Base-by-base conservation (phyloP, 257 asterid species). In the Verbascum thapsus region DNA sequence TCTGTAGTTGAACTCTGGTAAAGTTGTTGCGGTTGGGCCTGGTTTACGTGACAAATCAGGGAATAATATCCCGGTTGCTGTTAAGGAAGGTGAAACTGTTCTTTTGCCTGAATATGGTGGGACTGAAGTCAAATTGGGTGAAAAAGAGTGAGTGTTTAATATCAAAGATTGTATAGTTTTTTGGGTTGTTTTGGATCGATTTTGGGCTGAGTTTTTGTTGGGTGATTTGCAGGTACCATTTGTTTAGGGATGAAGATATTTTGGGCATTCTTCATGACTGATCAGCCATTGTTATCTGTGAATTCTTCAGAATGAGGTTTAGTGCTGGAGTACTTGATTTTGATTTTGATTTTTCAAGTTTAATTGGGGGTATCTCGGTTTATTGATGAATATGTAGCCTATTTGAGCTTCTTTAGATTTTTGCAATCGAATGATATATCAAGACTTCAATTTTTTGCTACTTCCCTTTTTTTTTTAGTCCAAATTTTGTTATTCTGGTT, bases 101-200 rank as follows among this genome's bases (percentile, higher is more conserved):
- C 88, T 91, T 52, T 74, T 91, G 81, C 96, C 98, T 10, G 98
- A 91, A 7, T 91, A 88, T 15, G 96, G 98, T 13, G 98, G 98
- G 8, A 88, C 96, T 48, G 82, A 79, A 77, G 87, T 91, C 64
- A 86, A 88, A 72, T 69, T 91, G 79, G 95, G 82, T 11, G 98
- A 86, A 20, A 91, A 91, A 75, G 96, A 91, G 98, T 91, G 45
- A 76, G 98, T 61, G 20, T 26, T n/a, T 50, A 32, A 0, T 40
- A 32, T 16, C 44, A 7, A 5, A 57, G 47, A 45, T 19, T 58
- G 32, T 15, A 8, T 26, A n/a, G 49, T 39, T 53, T n/a, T 9
- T 45, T 11, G 8, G 17, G 1, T 35, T 8, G 42, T 30, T 0
- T 10, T 8, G 8, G 6, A 30, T n/a, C 6, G 11, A 10, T 0